Base-by-base conservation (phyloP, 371 early-diverging fungal species). In the Syncephalastrum monosporum region DNA sequence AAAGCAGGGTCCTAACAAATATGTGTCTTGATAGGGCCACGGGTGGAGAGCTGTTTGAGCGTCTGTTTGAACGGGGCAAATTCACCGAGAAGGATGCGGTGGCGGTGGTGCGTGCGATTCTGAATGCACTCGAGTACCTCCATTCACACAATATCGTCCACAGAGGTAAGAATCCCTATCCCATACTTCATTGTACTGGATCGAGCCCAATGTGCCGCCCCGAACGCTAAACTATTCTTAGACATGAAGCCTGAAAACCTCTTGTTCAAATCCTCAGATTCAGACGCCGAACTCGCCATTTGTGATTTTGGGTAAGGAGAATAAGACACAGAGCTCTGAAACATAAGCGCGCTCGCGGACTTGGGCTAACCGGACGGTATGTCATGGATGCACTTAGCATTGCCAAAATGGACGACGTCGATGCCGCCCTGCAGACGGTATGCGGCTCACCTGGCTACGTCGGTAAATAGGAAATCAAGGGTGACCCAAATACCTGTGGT, bases 31-130 rank as follows among this genome's bases (percentile, higher is more conserved):
- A 47, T 59, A 86, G 83, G 17, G 89, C 85, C 24, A 82, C 84
- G 45, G 96, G 95, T 41, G 95, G 95, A 33, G 95, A 95, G 71
- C 77, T 96, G 49, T 95, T 96, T 71, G 91, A 94, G 48, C 83
- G 89, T 50, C 87, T 96, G 47, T 80, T 89, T 61, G 84, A 88
- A 38, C 82, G 84, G 27, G 97, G 95, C 4, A 82, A 81, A 54
- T 94, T 92, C 56, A 87, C 93, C 2, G 97, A 96, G 63, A 81
- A 82, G 41, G 95, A 96, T 63, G 94, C 94, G 0, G 84, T 85
- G 12, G 63, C 65, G 3, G 72, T 91, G 19, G 82, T 95, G 41
- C 77, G 79, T 54, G 83, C 86, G 5, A 80, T 88, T 23, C 65
- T 91, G 19, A 53, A 57, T 24, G 91, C 87, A 1, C 60, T 91